These are phyloP conservation scores for Trematosphaeria pertusa DNA, from an alignment of 2,329 filamentous ascomycete genomes.

Conservation along the genomic window DNA sequence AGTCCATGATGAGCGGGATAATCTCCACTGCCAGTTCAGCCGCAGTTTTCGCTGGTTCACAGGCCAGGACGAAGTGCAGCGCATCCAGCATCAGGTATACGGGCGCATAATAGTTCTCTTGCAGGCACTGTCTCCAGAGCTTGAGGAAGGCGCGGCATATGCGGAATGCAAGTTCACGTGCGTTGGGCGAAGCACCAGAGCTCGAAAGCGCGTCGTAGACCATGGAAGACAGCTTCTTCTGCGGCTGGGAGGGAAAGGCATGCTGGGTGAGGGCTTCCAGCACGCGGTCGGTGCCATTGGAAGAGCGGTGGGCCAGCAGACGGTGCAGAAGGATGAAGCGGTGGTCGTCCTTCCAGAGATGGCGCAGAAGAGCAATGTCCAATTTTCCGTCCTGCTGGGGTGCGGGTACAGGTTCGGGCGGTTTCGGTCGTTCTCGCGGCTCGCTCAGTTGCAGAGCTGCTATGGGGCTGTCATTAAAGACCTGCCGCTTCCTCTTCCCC, in stretches of 20 bases:
- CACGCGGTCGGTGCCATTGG: slow-evolving; percentile 64
- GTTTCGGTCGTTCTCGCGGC: slow-evolving; percentile 48
- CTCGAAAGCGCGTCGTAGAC: slow-evolving; percentile 72
- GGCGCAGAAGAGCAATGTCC: slow-evolving; percentile 44
- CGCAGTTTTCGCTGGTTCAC: slow-evolving; percentile 66
- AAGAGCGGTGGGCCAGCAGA: slow-evolving; percentile 67
- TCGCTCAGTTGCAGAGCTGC: slow-evolving; percentile 61
- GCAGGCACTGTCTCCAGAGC: slow-evolving; percentile 72
- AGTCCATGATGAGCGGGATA: slow-evolving; percentile 53
- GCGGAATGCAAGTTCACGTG: slow-evolving; percentile 65
- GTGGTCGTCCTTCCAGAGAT: slow-evolving; percentile 46
- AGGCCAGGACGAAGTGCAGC: slow-evolving; percentile 67
- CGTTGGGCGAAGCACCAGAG: slow-evolving; percentile 56
- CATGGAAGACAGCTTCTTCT: slow-evolving; percentile 66
- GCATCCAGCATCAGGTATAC: slow-evolving; percentile 71
- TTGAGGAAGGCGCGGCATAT: slow-evolving; percentile 69
- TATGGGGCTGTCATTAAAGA: slow-evolving; percentile 69
- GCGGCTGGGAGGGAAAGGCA: slow-evolving; percentile 65
- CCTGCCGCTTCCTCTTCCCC: slow-evolving; percentile 71
- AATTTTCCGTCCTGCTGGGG: slow-evolving; percentile 11
- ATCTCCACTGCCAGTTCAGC: slow-evolving; percentile 66
- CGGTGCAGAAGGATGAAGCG: slow-evolving; percentile 62
- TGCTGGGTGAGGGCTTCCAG: slow-evolving; percentile 73
- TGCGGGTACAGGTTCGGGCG: slow-evolving; percentile 27
- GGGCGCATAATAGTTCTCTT: slow-evolving; percentile 68